Percentiles rank a stretch among this genome's conserved stretches.
Conservation (phyloP, 495 filamentous ascomycete species). For the Annulohypoxylon nitens region DNA sequence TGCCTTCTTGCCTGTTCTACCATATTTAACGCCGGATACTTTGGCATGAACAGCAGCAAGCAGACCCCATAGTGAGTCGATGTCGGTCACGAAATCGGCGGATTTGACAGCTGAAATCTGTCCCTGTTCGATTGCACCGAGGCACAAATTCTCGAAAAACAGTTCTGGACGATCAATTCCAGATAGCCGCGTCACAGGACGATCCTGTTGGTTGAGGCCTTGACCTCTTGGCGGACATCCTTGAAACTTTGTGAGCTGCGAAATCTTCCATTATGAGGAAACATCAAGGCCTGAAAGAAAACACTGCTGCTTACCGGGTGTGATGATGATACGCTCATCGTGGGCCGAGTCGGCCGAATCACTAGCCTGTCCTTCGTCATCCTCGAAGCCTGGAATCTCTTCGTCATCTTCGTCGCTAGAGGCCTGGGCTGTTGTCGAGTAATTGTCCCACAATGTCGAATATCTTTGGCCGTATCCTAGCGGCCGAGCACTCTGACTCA, state of each 20-base stretch:
- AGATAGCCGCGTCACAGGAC: neutral
- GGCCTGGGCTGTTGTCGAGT: no score
- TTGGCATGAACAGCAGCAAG: neutral
- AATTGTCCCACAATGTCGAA: no score
- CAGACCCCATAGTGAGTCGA: neutral
- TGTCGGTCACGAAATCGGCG: constrained; percentile 14
- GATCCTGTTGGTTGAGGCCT: neutral
- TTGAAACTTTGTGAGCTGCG: neutral
- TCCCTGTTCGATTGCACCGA: neutral
- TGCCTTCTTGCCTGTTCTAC: neutral
- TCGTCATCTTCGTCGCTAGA: no score
- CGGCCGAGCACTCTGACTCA: no score
- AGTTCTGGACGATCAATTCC: neutral
- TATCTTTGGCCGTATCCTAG: no score
- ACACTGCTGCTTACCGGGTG: neutral
- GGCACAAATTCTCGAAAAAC: constrained; percentile 9
- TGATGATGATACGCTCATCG: neutral
- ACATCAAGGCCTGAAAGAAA: neutral
- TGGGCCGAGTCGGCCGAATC: no score
- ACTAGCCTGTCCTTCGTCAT: no score
- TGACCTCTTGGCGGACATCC: neutral
- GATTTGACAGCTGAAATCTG: neutral
- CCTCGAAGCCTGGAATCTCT: no score
- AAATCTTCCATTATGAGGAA: neutral
- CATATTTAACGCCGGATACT: neutral